A percentile compares a stretch with the other conserved stretches of the same genome.
phyloP scores from a whole-genome alignment of 2,329 filamentous ascomycete species.

The Claviceps capensis region DNA sequence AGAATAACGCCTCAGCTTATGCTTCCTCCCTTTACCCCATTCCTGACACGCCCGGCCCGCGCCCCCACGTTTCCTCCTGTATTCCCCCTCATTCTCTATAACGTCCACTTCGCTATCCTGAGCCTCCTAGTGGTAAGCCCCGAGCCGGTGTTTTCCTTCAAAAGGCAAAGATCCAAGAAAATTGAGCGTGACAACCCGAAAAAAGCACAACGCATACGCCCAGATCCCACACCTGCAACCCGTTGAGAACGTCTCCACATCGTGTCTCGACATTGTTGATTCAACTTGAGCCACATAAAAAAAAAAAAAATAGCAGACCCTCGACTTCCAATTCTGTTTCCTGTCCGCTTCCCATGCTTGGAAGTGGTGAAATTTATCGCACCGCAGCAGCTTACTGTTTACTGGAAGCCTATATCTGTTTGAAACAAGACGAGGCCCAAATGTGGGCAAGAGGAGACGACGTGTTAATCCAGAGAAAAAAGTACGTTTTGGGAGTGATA shows the following conservation, averaged over 20 bases:
- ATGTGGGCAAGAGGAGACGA: background rate
- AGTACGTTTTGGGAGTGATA: too few species aligned
- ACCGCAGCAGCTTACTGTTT: background rate
- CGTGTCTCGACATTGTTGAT: background rate
- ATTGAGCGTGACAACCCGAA: background rate
- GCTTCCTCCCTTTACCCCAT: background rate
- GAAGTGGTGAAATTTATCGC: background rate
- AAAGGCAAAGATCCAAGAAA: conserved; percentile 9
- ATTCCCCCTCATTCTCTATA: background rate
- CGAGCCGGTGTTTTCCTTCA: background rate
- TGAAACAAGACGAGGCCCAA: background rate
- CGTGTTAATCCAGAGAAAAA: background rate
- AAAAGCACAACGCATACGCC: background rate
- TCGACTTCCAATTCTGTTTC: background rate
- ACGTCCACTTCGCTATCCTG: background rate
- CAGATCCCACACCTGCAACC: background rate
- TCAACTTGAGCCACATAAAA: background rate
- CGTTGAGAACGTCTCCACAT: conserved; percentile 1
- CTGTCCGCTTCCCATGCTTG: background rate
- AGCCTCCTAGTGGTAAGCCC: background rate
- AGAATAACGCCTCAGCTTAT: conserved; percentile 9
- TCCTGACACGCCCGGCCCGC: background rate
- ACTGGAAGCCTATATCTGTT: background rate
- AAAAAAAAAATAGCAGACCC: background rate
- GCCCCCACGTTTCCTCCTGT: background rate